Percentiles rank a stretch among this genome's conserved stretches.
Evolutionary conservation across 768 basidiomycete species (phyloP).

Genomic region (Russula griseocarnosa): DNA sequence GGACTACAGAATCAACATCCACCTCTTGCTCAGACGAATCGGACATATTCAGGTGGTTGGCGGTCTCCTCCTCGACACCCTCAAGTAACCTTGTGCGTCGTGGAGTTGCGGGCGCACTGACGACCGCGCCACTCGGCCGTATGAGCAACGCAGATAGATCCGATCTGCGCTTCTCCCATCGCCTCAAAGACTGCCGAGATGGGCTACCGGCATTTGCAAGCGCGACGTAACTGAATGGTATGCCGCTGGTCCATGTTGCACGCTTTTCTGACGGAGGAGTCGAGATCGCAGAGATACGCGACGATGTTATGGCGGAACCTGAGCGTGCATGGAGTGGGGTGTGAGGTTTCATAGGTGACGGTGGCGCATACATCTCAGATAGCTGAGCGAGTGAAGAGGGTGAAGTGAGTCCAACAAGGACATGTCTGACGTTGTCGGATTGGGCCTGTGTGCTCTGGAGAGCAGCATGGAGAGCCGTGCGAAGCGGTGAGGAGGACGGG

Average conservation of each 20-base stretch:
- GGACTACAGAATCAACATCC: constrained; percentile 11
- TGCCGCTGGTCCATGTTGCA: constrained; percentile 65
- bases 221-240: constrained; percentile 43
- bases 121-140: constrained; percentile 31
- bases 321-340: constrained; percentile 39
- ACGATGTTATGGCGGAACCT: constrained; percentile 38
- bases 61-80: constrained; percentile 44
- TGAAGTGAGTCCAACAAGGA: constrained; percentile 71
- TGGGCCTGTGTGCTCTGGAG: constrained; percentile 74
- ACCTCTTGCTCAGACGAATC: constrained; percentile 8
- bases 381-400: constrained; percentile 71
- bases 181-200: constrained; percentile 41
- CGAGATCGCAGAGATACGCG: constrained; percentile 33
- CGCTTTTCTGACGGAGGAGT: constrained; percentile 46
- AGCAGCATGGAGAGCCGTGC: constrained; percentile 67
- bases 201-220: constrained; percentile 49
- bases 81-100: constrained; percentile 30
- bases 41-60: constrained; percentile 5
- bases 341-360: constrained; percentile 48
- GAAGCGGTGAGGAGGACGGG: constrained; percentile 55
- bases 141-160: constrained; percentile 50
- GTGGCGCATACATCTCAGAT: constrained; percentile 84
- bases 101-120: constrained; percentile 44
- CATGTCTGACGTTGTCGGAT: constrained; percentile 75
- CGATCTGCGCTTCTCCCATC: constrained; percentile 51